Evolutionary conservation across 441 rosid species (phyloP), one percentile per base, ranked within the genome.

Genomic region (Euphorbia celastroides): DNA sequence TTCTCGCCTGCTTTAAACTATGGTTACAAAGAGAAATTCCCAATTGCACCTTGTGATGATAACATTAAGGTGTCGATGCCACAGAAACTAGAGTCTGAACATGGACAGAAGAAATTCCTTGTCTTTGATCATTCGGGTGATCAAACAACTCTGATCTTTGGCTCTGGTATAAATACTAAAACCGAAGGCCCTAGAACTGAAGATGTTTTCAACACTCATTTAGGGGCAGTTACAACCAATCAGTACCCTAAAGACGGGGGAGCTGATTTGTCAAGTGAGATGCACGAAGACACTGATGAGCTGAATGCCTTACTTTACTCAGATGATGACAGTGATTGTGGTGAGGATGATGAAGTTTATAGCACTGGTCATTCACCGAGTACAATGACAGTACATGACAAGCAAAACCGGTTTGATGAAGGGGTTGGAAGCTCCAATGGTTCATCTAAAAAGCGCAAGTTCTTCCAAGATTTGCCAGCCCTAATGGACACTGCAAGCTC

Each of bases 221-320:
- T 64, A 14, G 75, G 50, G 58, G 70, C 76, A n/a, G 32, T 51
- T 26, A 66, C 74, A 17, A 25, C 32, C 22, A 74, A 72, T 65
- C 72, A 63, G n/a, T 63, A 74, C 0, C 74, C 66, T 68, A 79
- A 65, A 66, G 70, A 66, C 38, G 66, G 70, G 16, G 81, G 74
- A 42, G 27, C 70, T 66, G 82, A 83, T 68, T 60, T 64, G 74
- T 71, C 78, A 2, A 79, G 77, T 46, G 96, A 89, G 71, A 82
- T 86, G 92, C 94, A 81, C 48, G 96, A 92, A 71, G 91, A 92
- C 86, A 86, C 94, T 48, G 97, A 89, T 44, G 97, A 91, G 78
- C 79, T 91, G 71, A 87, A 91, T 76, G 97, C 97, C 20, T 71
- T 91, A 20, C 85, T 91, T 62, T 87, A 91, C 77, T 91, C 97